These are phyloP conservation scores for Tremellales sp. DNA, from an alignment of 1,284 basidiomycete genomes.

Conservation along the genomic window DNA sequence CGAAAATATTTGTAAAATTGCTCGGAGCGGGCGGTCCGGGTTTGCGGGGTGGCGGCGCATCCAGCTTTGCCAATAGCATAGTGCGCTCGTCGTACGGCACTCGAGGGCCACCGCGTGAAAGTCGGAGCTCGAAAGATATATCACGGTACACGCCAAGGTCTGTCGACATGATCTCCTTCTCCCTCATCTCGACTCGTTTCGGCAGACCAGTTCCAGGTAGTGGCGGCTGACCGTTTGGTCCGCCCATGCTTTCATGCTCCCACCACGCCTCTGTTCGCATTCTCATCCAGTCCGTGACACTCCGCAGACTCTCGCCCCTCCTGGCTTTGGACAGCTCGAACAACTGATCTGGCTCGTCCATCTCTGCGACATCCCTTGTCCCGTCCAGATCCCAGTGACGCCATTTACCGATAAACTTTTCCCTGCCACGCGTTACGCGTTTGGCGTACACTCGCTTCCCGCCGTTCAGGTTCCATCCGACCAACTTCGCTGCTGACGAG, in stretches of 20 bases:
- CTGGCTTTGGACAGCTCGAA: constrained; percentile 17
- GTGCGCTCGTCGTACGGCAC: constrained; percentile 1
- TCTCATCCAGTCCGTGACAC: constrained; percentile 37
- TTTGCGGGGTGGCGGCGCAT: background rate
- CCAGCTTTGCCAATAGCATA: background rate
- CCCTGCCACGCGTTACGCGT: constrained; percentile 39
- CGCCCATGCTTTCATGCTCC: constrained; percentile 35
- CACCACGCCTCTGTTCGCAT: constrained; percentile 35
- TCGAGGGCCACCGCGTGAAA: background rate
- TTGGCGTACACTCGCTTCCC: constrained; percentile 39
- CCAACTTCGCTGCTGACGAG: constrained; percentile 30
- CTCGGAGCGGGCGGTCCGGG: background rate
- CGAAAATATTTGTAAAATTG: constrained; percentile 34
- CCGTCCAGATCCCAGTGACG: constrained; percentile 41
- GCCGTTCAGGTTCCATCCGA: constrained; percentile 46
- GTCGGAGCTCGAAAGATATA: constrained; percentile 22
- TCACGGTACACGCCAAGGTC: constrained; percentile 37
- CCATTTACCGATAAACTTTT: constrained; percentile 46
- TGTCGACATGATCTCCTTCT: constrained; percentile 16
- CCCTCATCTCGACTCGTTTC: constrained; percentile 15
- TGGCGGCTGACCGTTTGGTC: constrained; percentile 31
- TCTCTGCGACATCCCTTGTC: constrained; percentile 41
- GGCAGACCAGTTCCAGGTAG: constrained; percentile 8
- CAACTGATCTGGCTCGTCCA: constrained; percentile 37
- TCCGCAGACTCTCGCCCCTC: constrained; percentile 4